These are phyloP conservation scores for Insectozyma bohioensis DNA, from an alignment of 1,139 yeast genomes.

Conservation along the genomic window DNA sequence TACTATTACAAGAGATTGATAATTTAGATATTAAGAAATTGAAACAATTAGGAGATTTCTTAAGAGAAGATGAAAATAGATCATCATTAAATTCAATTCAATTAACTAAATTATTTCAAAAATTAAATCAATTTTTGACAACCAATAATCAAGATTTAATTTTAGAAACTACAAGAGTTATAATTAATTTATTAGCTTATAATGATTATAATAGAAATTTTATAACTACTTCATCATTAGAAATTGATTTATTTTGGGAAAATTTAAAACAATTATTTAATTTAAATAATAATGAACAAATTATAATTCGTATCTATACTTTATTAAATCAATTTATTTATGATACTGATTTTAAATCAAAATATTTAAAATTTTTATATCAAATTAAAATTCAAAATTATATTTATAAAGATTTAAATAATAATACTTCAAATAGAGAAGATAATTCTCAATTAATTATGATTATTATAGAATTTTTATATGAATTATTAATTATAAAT, in stretches of 20 bases:
- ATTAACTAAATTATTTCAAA: constrained; percentile 11
- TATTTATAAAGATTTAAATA: constrained; percentile 4
- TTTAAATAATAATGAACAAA: no score
- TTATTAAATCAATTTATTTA: constrained; percentile 37
- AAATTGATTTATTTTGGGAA: constrained; percentile 24
- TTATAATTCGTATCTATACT: no score
- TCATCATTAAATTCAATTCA: constrained; percentile 13
- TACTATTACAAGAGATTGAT: neutral
- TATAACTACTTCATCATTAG: constrained; percentile 16
- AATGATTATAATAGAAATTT: constrained; percentile 32
- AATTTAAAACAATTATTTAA: constrained; percentile 4
- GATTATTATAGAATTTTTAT: constrained; percentile 10
- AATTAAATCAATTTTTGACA: constrained; percentile 12
- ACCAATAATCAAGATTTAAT: constrained; percentile 9
- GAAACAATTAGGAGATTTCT: constrained; percentile 3
- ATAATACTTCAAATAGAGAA: constrained; percentile 6
- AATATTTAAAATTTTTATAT: constrained; percentile 9
- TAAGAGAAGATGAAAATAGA: constrained; percentile 29
- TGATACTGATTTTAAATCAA: constrained; percentile 22
- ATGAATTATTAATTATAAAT: constrained; percentile 7
- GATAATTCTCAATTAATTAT: no score
- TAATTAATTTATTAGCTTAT: constrained; percentile 39
- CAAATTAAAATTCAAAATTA: constrained; percentile 3
- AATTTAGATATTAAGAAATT: neutral
- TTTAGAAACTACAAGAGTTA: constrained; percentile 24